Evolutionary conservation across 192 early-diverging fungal species (phyloP).

Genomic region (Coemansia sp.): DNA sequence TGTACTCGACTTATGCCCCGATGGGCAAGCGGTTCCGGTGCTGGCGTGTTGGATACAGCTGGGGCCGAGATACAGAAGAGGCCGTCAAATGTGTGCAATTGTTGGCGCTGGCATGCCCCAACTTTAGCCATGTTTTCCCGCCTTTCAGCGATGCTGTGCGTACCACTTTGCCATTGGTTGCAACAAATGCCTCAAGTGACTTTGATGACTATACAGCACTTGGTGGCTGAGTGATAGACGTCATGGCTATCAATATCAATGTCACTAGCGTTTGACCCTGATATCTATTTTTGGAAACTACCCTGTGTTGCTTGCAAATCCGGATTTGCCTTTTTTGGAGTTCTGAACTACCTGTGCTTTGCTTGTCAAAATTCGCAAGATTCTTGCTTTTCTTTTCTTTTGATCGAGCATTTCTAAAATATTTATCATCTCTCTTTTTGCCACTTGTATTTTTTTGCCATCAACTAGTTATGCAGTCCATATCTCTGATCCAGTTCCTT

Average conservation of each 20-base stretch:
- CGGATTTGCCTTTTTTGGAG: neutral
- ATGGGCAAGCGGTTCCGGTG: slow-evolving; percentile 2
- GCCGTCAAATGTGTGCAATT: neutral
- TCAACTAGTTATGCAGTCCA: neutral
- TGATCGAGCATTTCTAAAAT: neutral
- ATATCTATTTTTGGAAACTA: neutral
- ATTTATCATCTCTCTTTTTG: neutral
- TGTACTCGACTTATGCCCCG: neutral
- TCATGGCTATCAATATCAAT: neutral
- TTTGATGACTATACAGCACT: neutral
- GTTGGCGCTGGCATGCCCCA: neutral
- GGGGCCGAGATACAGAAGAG: neutral
- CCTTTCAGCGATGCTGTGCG: neutral
- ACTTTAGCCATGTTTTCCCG: neutral
- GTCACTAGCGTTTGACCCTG: neutral
- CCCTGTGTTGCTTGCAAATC: neutral
- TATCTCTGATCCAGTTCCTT: slow-evolving; percentile 1
- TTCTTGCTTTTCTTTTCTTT: neutral
- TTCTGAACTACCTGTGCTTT: neutral
- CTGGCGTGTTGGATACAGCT: neutral
- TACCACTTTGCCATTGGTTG: neutral
- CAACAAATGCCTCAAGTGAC: neutral
- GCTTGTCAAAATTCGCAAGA: neutral
- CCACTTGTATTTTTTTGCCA: neutral
- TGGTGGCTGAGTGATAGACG: neutral